Conservation (phyloP, 352 stramenopile genomes). For the Pythium dissotocum region DNA sequence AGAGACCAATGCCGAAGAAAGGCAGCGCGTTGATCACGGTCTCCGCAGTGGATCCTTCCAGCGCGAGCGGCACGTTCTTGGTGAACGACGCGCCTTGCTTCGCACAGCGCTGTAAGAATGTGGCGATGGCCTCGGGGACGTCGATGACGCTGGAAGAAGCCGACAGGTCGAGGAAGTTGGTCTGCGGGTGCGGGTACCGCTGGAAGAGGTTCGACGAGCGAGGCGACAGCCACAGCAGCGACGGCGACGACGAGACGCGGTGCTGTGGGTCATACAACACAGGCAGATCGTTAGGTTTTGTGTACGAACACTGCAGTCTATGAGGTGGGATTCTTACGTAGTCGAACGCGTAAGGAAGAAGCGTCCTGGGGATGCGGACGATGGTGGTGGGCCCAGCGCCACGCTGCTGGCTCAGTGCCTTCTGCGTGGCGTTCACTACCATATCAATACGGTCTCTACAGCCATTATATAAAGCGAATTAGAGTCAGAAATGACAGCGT, state of each 20-base stretch:
- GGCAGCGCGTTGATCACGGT: conserved; percentile 42
- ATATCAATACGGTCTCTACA: conserved; percentile 4
- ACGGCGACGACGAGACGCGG: conserved; percentile 42
- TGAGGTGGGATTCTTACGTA: background rate
- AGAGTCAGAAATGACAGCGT: background rate
- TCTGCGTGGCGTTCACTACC: background rate
- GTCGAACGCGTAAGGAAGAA: conserved; percentile 9
- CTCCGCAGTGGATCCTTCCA: conserved; percentile 13
- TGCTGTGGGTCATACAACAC: conserved; percentile 34
- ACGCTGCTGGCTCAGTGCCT: background rate
- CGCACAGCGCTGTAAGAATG: conserved; percentile 3
- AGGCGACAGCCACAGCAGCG: conserved; percentile 56
- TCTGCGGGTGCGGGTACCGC: conserved; percentile 51
- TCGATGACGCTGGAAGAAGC: background rate
- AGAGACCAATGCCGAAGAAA: conserved; percentile 35
- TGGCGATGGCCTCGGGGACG: background rate
- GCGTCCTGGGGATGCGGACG: conserved; percentile 9
- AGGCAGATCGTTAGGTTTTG: background rate
- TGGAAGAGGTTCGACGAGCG: conserved; percentile 48
- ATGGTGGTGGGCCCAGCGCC: background rate
- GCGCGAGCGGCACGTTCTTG: conserved; percentile 5
- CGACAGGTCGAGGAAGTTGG: conserved; percentile 60
- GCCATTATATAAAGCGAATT: background rate
- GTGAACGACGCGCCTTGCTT: background rate
- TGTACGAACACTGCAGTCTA: background rate